Evolutionary conservation across 2,329 filamentous ascomycete species (phyloP), one percentile per base, ranked within the genome.

Genomic region (Talaromyces atroroseus): DNA sequence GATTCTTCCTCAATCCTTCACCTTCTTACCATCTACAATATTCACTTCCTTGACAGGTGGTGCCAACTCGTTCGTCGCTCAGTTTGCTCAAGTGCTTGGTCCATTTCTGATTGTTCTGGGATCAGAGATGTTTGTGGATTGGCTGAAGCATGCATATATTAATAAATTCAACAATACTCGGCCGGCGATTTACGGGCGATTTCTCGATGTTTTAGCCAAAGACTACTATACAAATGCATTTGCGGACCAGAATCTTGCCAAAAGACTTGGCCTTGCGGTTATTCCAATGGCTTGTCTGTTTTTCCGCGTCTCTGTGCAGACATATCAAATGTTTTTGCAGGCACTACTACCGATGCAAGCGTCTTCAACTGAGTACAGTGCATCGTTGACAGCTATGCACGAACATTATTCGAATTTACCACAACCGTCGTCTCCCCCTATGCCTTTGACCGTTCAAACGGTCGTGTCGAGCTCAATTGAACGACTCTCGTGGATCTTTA

Each of bases 171-270:
- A 99, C 78, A 96, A 95, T 65, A 91, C 92, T 63, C 92, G 94
- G 61, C 94, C 94, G 2, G 84, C 82, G 6, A 88, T 99, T 56
- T 99, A 99, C 71, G 83, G 85, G 52, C 85, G 91, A 23, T 96
- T 94, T 68, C 81, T 97, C 16, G 95, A 99, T 67, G 89, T 99
- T 4, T 77, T 99, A 7, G 92, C 91, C 62, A 97, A 97, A 71
- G 94, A 99, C 71, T 99, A 99, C 74, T 99, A 99, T 69, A 92
- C 91, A 0, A 92, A 96, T 52, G 92, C 92, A 2, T 99, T 99
- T 68, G 85, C 87, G 12, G 88, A 95, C 23, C 92, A 94, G 24
- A 92, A 95, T 23, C 78, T 99, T 1, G 96, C 90, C 3, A 89
- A 92, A 58, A 85, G 94, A 18, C 83, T 99, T 0, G 94, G 94